Evolutionary conservation across 768 basidiomycete genomes (phyloP).

Genomic region (Phaeotremella fagi): DNA sequence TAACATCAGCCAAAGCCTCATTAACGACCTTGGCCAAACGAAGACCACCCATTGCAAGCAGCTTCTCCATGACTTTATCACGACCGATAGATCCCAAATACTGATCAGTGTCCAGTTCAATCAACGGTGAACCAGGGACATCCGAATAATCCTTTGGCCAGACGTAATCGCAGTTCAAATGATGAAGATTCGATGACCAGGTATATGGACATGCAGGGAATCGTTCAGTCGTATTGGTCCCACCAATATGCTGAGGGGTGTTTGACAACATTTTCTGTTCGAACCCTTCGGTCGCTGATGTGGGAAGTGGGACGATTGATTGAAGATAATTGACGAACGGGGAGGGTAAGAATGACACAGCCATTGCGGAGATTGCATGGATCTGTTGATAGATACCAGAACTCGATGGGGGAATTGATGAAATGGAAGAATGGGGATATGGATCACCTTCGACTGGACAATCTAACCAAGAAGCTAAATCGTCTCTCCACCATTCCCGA

Average conservation of each 20-base stretch:
- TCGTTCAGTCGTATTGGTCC: conserved; percentile 6
- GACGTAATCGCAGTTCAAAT: conserved; percentile 73
- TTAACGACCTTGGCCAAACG: conserved; percentile 80
- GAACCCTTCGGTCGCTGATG: conserved; percentile 21
- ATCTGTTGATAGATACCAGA: conserved; percentile 16
- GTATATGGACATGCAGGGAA: conserved; percentile 64
- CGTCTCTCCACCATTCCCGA: conserved; percentile 61
- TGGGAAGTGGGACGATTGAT: conserved; percentile 12
- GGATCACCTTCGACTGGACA: conserved; percentile 56
- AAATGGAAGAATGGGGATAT: conserved; percentile 37
- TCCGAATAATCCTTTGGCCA: conserved; percentile 70
- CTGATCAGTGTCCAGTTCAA: conserved; percentile 75
- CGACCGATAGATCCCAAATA: conserved; percentile 68
- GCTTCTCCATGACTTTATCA: conserved; percentile 68
- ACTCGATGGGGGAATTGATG: conserved; percentile 14
- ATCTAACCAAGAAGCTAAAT: conserved; percentile 60
- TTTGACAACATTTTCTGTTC: conserved; percentile 11
- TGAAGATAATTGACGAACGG: conserved; percentile 3
- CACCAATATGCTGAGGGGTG: conserved; percentile 3
- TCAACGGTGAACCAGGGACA: conserved; percentile 48
- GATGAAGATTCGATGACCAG: conserved; percentile 70
- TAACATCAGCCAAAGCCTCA: conserved; percentile 55
- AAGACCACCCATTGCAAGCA: conserved; percentile 77
- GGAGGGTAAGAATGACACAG: conserved; percentile 11
- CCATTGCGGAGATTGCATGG: conserved; percentile 11